Percentiles rank a stretch among this genome's conserved stretches.
phyloP scores from a whole-genome alignment of 1,139 yeast genomes.

The Nadsonia starkeyi-henricii region DNA sequence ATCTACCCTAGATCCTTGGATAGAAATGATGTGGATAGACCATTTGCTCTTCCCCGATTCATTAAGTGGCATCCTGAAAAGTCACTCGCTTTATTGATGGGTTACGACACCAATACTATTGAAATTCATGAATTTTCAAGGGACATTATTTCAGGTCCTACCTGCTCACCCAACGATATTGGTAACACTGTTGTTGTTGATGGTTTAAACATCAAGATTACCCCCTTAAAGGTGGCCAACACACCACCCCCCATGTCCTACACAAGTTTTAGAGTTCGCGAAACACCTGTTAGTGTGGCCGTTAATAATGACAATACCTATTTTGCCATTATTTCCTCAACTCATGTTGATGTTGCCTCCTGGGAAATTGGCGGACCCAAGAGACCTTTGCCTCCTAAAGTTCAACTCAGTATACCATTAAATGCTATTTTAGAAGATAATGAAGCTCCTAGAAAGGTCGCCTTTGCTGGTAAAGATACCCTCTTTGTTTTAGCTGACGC shows the following conservation, averaged over 20 bases:
- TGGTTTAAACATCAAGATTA: conserved; percentile 56
- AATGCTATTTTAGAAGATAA: conserved; percentile 26
- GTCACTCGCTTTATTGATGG: conserved; percentile 54
- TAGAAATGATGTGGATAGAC: neutral
- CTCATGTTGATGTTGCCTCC: conserved; percentile 28
- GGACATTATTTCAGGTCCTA: conserved; percentile 54
- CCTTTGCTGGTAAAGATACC: conserved; percentile 37
- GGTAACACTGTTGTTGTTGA: conserved; percentile 78
- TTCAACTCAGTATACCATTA: conserved; percentile 20
- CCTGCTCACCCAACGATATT: conserved; percentile 48
- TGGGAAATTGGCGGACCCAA: conserved; percentile 26
- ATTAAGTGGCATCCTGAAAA: conserved; percentile 84
- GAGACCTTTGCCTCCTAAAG: conserved; percentile 7
- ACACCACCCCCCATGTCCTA: conserved; percentile 92
- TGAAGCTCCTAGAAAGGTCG: conserved; percentile 46
- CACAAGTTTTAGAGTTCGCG: conserved; percentile 40
- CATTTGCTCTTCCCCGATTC: conserved; percentile 30
- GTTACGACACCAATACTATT: conserved; percentile 20
- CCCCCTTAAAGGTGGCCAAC: conserved; percentile 75
- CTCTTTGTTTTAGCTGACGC: conserved; percentile 47
- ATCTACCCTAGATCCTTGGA: conserved; percentile 26
- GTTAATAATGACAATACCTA: conserved; percentile 44
- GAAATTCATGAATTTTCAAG: conserved; percentile 60
- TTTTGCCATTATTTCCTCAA: conserved; percentile 44
- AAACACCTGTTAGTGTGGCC: conserved; percentile 49